Evolutionary conservation across 2,329 filamentous ascomycete genomes (phyloP), one percentile per base, ranked within the genome.

Genomic region (Fonsecaea nubica): DNA sequence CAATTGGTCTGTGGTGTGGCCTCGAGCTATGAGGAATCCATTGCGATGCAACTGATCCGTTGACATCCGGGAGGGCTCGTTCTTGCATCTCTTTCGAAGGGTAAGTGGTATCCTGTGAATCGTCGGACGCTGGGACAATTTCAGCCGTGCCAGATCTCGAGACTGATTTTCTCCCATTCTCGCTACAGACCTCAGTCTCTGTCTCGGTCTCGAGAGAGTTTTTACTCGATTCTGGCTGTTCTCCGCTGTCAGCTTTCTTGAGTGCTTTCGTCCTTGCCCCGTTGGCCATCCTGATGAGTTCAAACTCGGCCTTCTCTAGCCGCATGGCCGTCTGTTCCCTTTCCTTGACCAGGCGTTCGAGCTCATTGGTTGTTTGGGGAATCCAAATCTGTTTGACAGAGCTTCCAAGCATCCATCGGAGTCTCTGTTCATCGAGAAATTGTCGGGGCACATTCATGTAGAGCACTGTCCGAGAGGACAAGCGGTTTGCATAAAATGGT

Each of bases 401-500:
- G 25, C 90, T 84, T n/a, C 92, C 92, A 74, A 97, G 96, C 42
- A 96, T 86, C 72, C 90, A 89, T 67, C 89, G 88, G 62, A 97
- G 80, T 68, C 87, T 89, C 9, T 84, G 82, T 76, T 95, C 89
- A 68, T 92, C 87, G 63, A 94, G 87, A 69, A 95, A 96, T 1
- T 87, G 80, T 6, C 88, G 83, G 0, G 94, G 94, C 0, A 97
- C 92, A 1, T 91, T 92, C 54, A 92, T 91, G 78, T 96, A 92
- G 4, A 99, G 86, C 0, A 97, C 90, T 0, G 93, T 97, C 57
- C 92, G 86, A 0, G 93, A 93, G 1, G 94, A 97, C 38, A 97
- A 88, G 58, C 93, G 90, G 73, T 90, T 90, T 54, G 92, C 86
- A 76, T 95, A 95, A 55, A 91, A 84, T 13, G 93, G 92, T 2